A percentile compares a stretch with the other conserved stretches of the same genome.
These are phyloP conservation scores for Magnolia officinalis DNA, from an alignment of 164 flowering plant species.

Conservation along the genomic window DNA sequence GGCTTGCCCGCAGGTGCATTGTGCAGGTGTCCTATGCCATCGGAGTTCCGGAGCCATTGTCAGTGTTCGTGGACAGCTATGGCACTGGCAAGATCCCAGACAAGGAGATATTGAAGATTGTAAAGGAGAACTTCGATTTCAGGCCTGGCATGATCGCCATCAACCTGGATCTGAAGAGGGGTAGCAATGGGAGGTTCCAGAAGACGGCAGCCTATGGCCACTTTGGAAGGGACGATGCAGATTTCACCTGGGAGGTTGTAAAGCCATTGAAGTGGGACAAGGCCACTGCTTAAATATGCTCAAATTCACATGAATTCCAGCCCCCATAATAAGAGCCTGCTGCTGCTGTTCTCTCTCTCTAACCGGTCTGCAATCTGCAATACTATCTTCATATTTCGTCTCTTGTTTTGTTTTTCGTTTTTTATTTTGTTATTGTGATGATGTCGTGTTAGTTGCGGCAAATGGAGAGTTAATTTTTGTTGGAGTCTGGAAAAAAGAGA, in stretches of 20 bases:
- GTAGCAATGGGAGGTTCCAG: constrained; percentile 63
- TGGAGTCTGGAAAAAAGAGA: too few relatives aligned
- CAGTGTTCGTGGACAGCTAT: constrained; percentile 48
- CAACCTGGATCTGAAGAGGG: constrained; percentile 70
- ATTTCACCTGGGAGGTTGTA: constrained; percentile 61
- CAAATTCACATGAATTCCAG: neutral
- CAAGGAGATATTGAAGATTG: constrained; percentile 46
- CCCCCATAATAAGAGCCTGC: neutral
- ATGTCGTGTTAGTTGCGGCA: too few relatives aligned
- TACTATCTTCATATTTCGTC: neutral
- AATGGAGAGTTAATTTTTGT: too few relatives aligned
- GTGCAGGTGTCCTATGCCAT: constrained; percentile 68
- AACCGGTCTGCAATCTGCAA: neutral
- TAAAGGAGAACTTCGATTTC: constrained; percentile 56
- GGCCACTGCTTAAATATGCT: constrained; percentile 6
- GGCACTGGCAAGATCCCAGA: constrained; percentile 52
- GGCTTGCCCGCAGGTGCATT: constrained; percentile 54
- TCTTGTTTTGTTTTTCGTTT: neutral
- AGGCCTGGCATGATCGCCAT: constrained; percentile 62
- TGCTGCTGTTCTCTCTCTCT: neutral
- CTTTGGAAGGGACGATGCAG: constrained; percentile 57
- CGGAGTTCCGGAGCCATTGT: constrained; percentile 66
- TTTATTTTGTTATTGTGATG: neutral
- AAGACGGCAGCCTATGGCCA: constrained; percentile 68
- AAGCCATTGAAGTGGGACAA: constrained; percentile 55